Evolutionary conservation across 306 rosid species (phyloP).

Genomic region (Lotus japonicus): DNA sequence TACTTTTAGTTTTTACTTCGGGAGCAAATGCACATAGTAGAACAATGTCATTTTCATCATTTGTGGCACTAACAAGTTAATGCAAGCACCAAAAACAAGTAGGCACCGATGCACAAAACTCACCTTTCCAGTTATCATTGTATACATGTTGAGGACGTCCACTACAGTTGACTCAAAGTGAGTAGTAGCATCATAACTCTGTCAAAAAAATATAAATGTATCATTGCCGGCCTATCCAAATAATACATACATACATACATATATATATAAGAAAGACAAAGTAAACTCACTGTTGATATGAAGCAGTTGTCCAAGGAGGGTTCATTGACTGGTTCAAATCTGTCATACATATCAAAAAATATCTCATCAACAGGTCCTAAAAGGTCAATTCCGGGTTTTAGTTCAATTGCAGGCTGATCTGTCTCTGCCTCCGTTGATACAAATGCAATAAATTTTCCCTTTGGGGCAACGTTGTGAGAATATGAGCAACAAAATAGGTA

Average conservation of each 20-base stretch:
- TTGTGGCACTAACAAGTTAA: neutral
- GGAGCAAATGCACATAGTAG: neutral
- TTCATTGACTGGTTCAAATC: constrained; percentile 90
- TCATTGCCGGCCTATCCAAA: neutral
- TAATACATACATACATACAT: neutral
- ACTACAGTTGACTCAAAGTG: constrained; percentile 89
- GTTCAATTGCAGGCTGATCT: constrained; percentile 72
- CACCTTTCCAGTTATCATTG: constrained; percentile 91
- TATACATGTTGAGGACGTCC: constrained; percentile 94
- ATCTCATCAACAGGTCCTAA: constrained; percentile 90
- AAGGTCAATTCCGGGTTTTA: constrained; percentile 89
- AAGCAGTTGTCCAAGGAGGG: constrained; percentile 87
- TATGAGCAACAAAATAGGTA: constrained; percentile 94
- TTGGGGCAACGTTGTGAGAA: constrained; percentile 96
- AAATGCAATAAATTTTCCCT: constrained; percentile 92
- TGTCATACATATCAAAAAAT: constrained; percentile 77
- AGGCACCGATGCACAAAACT: neutral
- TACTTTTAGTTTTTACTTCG: neutral
- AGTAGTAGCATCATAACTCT: constrained; percentile 97
- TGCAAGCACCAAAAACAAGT: constrained; percentile 7
- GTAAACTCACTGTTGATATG: constrained; percentile 67
- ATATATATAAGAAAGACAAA: neutral
- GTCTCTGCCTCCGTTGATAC: constrained; percentile 97
- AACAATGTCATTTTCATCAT: neutral
- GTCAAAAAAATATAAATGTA: constrained; percentile 21